phyloP scores from a whole-genome alignment of 192 early-diverging fungal genomes.

The Backusella tarrabulga region DNA sequence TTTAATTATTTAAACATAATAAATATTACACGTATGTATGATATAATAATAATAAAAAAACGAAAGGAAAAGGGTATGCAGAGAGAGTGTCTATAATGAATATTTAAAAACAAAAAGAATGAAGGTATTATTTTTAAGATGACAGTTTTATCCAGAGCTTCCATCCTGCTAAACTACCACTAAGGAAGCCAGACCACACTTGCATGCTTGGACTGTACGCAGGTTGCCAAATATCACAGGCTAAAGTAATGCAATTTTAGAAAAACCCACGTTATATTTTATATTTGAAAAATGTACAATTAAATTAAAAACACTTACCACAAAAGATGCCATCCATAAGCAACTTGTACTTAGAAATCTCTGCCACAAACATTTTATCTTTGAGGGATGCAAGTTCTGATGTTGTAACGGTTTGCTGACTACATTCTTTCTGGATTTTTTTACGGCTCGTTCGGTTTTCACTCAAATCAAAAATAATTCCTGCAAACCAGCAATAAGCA shows the following conservation, averaged over 20 bases:
- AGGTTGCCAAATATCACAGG: conserved; percentile 53
- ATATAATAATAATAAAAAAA: neutral
- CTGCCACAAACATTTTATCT: conserved; percentile 20
- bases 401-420: neutral
- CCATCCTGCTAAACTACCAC: conserved; percentile 47
- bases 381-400: conserved; percentile 10
- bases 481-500: conserved; percentile 68
- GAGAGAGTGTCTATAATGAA: neutral
- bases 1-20: neutral
- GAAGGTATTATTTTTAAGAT: conserved; percentile 1
- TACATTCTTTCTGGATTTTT: conserved; percentile 24
- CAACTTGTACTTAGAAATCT: conserved; percentile 64
- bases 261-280: neutral
- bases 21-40: neutral
- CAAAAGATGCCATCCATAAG: conserved; percentile 74
- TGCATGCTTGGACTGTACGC: conserved; percentile 50
- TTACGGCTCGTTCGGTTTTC: conserved; percentile 40
- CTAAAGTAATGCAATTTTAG: conserved; percentile 30
- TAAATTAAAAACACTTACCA: conserved; percentile 41
- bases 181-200: conserved; percentile 48
- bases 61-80: neutral
- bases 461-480: conserved; percentile 66
- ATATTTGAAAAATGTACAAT: conserved; percentile 15
- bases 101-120: neutral
- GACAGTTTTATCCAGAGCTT: conserved; percentile 42